Evolutionary conservation across 208 protist species (phyloP).

Genomic region (Leishmania major): DNA sequence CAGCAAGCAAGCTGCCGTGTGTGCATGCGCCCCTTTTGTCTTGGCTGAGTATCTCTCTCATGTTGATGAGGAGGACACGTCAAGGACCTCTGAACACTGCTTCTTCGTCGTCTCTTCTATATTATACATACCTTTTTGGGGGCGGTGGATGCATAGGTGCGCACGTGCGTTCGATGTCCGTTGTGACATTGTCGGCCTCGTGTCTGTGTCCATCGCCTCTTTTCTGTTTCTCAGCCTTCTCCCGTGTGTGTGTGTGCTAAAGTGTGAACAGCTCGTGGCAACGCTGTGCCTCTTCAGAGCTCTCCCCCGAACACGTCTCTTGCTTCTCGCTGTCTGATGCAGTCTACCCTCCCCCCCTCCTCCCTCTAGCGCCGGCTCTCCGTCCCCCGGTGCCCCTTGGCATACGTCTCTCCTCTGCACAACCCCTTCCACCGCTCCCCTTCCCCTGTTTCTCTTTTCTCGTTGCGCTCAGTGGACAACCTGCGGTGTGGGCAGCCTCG

Average conservation of each 20-base stretch:
- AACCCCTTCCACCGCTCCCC: background rate
- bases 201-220: background rate
- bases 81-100: background rate
- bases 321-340: background rate
- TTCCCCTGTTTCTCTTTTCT: background rate
- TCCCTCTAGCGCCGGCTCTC: background rate
- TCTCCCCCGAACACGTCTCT: background rate
- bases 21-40: background rate
- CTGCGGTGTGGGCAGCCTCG: background rate
- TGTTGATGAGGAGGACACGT: background rate
- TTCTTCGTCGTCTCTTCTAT: background rate
- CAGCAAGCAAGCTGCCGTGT: background rate
- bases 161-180: background rate
- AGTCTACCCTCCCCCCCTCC: background rate
- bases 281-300: background rate
- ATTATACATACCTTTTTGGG: background rate
- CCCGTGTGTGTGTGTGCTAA: background rate
- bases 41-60: background rate
- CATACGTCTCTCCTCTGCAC: background rate
- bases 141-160: background rate
- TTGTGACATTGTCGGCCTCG: background rate
- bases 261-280: background rate
- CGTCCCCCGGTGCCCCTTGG: background rate
- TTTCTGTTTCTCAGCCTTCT: constrained; percentile 3
- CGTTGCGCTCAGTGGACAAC: background rate